Conservation (phyloP, 2,329 filamentous ascomycete genomes). For the Huntiella omanensis region DNA sequence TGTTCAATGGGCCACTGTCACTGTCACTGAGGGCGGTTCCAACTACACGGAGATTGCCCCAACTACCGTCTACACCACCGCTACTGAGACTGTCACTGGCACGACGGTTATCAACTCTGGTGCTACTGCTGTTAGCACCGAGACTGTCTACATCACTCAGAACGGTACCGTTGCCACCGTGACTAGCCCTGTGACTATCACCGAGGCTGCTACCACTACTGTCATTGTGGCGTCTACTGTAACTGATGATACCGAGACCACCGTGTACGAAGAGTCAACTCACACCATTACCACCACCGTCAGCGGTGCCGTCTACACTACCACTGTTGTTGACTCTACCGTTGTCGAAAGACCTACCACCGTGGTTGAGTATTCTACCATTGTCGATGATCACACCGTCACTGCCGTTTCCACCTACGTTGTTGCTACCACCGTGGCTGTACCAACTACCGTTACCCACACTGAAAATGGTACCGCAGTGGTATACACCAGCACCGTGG, state of each 20-base stretch:
- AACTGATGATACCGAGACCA: not conserved
- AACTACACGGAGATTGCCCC: not conserved
- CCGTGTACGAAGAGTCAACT: not conserved
- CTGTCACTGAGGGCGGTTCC: not conserved
- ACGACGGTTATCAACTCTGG: slow-evolving; percentile 1
- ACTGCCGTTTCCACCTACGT: not conserved
- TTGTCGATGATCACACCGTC: slow-evolving; percentile 1
- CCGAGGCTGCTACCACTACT: not conserved
- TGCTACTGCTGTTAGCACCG: not conserved
- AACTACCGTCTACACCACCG: slow-evolving; percentile 3
- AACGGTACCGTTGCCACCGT: slow-evolving; percentile 1
- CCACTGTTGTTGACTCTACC: slow-evolving; percentile 1
- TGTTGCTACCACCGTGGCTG: not conserved
- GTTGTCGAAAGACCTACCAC: slow-evolving; percentile 2
- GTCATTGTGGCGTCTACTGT: not conserved
- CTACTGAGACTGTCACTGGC: slow-evolving; percentile 3
- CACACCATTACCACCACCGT: slow-evolving; percentile 4
- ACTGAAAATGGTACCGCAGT: not conserved
- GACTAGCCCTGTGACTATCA: not conserved
- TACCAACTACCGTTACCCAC: slow-evolving; percentile 1
- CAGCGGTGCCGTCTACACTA: not conserved
- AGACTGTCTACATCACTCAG: not conserved
- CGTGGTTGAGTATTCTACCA: not conserved
- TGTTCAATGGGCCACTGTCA: not conserved
- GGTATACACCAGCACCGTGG: not conserved